These are phyloP conservation scores for Irpex rosettiformis DNA, from an alignment of 1,284 basidiomycete genomes.

Conservation along the genomic window DNA sequence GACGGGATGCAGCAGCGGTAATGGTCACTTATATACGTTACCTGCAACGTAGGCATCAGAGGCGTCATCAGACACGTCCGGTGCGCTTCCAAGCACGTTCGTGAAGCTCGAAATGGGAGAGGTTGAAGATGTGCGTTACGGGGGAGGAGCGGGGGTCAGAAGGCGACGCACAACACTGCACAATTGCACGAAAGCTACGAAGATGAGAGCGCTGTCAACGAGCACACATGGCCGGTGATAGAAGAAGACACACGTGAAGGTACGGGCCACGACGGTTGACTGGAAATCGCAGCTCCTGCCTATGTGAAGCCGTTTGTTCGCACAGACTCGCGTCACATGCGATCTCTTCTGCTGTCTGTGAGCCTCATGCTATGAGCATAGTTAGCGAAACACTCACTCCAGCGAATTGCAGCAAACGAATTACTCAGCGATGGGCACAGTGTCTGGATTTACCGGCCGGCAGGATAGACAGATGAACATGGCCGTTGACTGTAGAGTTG, in stretches of 20 bases:
- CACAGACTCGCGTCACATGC: background rate
- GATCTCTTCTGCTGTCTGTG: background rate
- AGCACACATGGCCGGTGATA: background rate
- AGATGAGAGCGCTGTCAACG: background rate
- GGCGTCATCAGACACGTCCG: background rate
- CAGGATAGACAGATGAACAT: background rate
- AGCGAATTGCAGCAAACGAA: background rate
- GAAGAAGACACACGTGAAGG: background rate
- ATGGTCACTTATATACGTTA: background rate
- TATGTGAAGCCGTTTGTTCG: background rate
- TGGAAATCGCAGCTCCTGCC: background rate
- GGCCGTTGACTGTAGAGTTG: background rate
- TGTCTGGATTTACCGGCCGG: background rate
- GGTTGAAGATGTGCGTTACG: background rate
- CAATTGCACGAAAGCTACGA: background rate
- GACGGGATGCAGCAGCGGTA: background rate
- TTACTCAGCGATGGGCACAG: background rate
- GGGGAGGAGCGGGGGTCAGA: background rate
- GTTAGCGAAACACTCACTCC: background rate
- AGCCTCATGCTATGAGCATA: background rate
- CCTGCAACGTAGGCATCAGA: background rate
- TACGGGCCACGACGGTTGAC: background rate
- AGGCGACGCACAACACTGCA: background rate
- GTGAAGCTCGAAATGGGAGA: background rate
- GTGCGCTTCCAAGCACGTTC: background rate